Evolutionary conservation across 1,284 basidiomycete genomes (phyloP).

Genomic region (Athelia sp.): DNA sequence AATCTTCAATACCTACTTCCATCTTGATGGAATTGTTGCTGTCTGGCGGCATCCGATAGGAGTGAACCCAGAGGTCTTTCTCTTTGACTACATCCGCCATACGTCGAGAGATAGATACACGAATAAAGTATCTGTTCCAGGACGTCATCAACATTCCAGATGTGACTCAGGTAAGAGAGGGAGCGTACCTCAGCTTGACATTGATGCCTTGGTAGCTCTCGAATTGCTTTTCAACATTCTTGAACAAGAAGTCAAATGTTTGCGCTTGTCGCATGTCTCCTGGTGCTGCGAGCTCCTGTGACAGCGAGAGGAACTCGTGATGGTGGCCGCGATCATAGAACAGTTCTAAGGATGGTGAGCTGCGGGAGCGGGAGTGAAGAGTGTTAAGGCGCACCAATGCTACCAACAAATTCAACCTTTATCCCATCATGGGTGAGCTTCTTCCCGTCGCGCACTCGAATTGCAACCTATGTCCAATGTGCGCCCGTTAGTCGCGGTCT

Average conservation of each 20-base stretch:
- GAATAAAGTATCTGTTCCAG: conserved; percentile 79
- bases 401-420: conserved; percentile 96
- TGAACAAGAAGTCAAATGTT: conserved; percentile 95
- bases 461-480: conserved; percentile 60
- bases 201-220: conserved; percentile 99
- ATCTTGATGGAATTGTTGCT: conserved; percentile 98
- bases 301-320: conserved; percentile 94
- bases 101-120: conserved; percentile 84
- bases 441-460: conserved; percentile 93
- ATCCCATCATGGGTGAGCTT: conserved; percentile 95
- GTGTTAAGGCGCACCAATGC: conserved; percentile 68
- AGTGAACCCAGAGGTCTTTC: conserved; percentile 96
- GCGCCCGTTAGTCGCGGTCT: background rate
- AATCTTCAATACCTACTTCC: conserved; percentile 99
- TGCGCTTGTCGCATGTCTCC: conserved; percentile 95
- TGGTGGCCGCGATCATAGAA: conserved; percentile 98
- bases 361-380: background rate
- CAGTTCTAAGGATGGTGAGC: conserved; percentile 53
- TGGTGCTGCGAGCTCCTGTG: conserved; percentile 90
- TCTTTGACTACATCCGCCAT: conserved; percentile 94
- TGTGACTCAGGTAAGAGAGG: background rate
- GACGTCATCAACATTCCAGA: conserved; percentile 3
- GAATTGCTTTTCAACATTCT: conserved; percentile 99
- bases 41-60: conserved; percentile 97
- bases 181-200: conserved; percentile 84